Evolutionary conservation across 257 asterid species (phyloP), one percentile per base, ranked within the genome.

Genomic region (Fraxinus americana): DNA sequence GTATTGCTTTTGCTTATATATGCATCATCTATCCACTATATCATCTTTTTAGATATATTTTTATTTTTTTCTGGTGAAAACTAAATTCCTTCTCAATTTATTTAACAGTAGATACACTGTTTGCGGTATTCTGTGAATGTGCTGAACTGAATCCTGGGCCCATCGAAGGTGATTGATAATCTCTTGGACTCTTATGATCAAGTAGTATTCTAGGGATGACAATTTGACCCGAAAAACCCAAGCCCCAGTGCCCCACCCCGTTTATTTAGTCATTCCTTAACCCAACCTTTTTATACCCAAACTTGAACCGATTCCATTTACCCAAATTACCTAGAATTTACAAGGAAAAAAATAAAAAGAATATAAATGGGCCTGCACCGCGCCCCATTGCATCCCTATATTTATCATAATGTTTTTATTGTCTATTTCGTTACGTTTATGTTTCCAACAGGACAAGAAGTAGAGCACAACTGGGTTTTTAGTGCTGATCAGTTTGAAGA

Each of bases 101-200:
- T 70, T 75, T 34, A 45, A 80, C 91, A 95, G 99, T 93, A 92
- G 98, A 90, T 71, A 84, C 90, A 5, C 76, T 95, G 85, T 95
- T 95, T 70, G 82, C 89, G 32, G 52, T 90, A 69, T 95, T 95
- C 61, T 95, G 99, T 79, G 97, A 93, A 82, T 95, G 99, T 76
- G 99, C 99, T 78, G 99, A 95, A 89, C 90, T 95, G 34, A 95
- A 95, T 83, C 98, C 98, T 73, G 99, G 92, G 79, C 96, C 97
- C 50, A 63, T 77, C 6, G 96, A 86, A 76, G 97, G 94, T 88
- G 77, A 78, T 78, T 71, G 39, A 74, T 75, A 8, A 45, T 81
- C 73, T 74, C 66, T 57, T 67, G 36, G 11, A 70, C 63, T 61
- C 54, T 67, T 34, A 70, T 71, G 36, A 36, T 14, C 19, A 29